Base-by-base conservation (phyloP, 305 asterid genomes). In the Fraxinus nigra region DNA sequence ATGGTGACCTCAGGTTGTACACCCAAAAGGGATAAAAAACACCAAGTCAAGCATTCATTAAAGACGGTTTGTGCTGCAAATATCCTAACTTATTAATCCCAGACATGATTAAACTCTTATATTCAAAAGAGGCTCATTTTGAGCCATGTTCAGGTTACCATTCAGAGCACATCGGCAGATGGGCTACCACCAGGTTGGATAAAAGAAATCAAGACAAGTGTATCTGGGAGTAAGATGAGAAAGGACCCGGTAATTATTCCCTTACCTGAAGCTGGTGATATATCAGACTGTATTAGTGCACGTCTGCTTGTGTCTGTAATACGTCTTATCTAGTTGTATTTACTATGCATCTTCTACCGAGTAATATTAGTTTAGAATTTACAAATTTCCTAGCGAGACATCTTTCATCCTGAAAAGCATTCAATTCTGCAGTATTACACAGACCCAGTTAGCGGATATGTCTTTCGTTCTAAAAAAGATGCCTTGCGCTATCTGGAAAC, bases 111-210 rank as follows among this genome's bases (percentile, higher is more conserved):
- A 79, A 72, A 54, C 70, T 22, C 16, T 75, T 35, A 16, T n/a
- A 83, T 82, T 38, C 43, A 18, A 30, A 3, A 33, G 2, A 18
- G 82, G 51, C 28, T 76, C 80, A 69, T 77, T 63, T 33, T 56
- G 59, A 84, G 43, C 76, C 75, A 74, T 74, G 16, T 81, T 56
- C 82, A 88, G 91, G 88, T 37, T 84, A 81, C 78, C 67, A 78
- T 38, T 82, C 69, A 80, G 84, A 79, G 77, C 20, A 38, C 69
- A 67, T 87, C 82, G 61, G 59, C 11, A 13, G 85, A 82, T 59
- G 85, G 72, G 70, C 33, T 82, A 78, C 85, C 85, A 24, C 56
- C 82, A 65, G 93, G 91, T 48, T 90, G 93, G 93, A 83, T 80
- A 72, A 88, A 63, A 81, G 91, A 87, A 80, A 13, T 76, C 67